Evolutionary conservation across 176 grass and related monocot species (phyloP).

Genomic region (Oryza glaberrima): DNA sequence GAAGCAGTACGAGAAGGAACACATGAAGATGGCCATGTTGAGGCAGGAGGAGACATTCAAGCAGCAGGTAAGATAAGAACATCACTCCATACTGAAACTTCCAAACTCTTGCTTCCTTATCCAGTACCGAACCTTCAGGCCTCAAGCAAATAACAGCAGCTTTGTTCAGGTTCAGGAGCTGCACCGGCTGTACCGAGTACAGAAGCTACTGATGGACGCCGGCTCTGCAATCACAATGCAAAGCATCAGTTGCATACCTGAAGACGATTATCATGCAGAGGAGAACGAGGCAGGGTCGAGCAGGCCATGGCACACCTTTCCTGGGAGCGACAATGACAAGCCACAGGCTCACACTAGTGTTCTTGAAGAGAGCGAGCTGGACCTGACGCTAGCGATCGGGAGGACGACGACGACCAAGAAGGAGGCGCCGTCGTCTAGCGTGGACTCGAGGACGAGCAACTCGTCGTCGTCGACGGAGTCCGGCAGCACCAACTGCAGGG

Average conservation of each 20-base stretch:
- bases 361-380: conserved; percentile 43
- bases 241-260: background rate
- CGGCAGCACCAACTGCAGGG: conserved; percentile 27
- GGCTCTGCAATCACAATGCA: conserved; percentile 8
- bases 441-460: conserved; percentile 43
- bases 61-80: conserved; percentile 36
- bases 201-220: conserved; percentile 44
- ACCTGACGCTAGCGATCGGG: conserved; percentile 44
- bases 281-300: conserved; percentile 36
- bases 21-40: conserved; percentile 66
- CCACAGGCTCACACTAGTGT: background rate
- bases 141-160: background rate
- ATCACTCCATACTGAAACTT: background rate
- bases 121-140: background rate
- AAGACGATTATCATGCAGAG: conserved; percentile 26
- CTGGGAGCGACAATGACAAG: background rate
- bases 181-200: conserved; percentile 58
- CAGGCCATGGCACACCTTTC: conserved; percentile 37
- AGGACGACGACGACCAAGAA: background rate
- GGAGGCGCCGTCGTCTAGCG: conserved; percentile 39
- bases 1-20: conserved; percentile 53
- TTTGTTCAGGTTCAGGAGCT: conserved; percentile 56
- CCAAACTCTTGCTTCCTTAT: background rate
- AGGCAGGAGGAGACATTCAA: conserved; percentile 63
- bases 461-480: conserved; percentile 56